These are phyloP conservation scores for Chlamydomonas applanata DNA, from an alignment of 139 green algal genomes.

Conservation along the genomic window DNA sequence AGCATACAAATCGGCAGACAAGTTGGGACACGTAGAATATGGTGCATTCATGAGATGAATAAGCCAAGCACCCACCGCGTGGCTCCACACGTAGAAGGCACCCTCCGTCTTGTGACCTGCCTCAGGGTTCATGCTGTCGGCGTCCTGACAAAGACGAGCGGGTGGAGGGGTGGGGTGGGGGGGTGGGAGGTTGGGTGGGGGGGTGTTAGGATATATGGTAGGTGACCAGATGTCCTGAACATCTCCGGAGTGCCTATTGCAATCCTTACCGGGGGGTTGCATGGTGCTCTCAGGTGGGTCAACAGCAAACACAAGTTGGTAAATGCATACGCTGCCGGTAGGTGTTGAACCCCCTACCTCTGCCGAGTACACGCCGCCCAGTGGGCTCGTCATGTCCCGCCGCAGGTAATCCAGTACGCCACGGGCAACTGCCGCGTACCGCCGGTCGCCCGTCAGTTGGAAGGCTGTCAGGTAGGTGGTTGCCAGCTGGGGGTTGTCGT, in stretches of 20 bases:
- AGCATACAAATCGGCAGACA: too few relatives aligned
- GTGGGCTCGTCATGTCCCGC: conserved; percentile 74
- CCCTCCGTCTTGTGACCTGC: conserved; percentile 70
- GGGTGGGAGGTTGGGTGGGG: too few relatives aligned
- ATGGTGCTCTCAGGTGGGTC: too few relatives aligned
- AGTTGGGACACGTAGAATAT: too few relatives aligned
- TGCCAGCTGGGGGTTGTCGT: conserved; percentile 87
- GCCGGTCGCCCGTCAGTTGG: conserved; percentile 52
- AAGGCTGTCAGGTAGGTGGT: conserved; percentile 71
- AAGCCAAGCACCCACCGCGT: too few relatives aligned
- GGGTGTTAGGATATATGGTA: too few relatives aligned
- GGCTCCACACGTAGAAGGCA: conserved; percentile 78
- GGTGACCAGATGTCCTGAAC: too few relatives aligned
- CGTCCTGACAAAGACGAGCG: conserved; percentile 41
- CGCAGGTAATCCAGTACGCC: conserved; percentile 86
- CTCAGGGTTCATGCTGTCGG: conserved; percentile 64
- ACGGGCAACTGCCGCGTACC: conserved; percentile 35
- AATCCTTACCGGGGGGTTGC: too few relatives aligned
- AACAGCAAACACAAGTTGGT: background rate
- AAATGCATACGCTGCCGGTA: too few relatives aligned
- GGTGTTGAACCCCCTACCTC: too few relatives aligned
- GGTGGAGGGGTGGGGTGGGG: background rate
- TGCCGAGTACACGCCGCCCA: conserved; percentile 82
- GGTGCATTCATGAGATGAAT: too few relatives aligned
- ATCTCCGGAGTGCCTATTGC: too few relatives aligned